Conservation (phyloP, 768 basidiomycete genomes). For the Mycena olivaceomarginata region DNA sequence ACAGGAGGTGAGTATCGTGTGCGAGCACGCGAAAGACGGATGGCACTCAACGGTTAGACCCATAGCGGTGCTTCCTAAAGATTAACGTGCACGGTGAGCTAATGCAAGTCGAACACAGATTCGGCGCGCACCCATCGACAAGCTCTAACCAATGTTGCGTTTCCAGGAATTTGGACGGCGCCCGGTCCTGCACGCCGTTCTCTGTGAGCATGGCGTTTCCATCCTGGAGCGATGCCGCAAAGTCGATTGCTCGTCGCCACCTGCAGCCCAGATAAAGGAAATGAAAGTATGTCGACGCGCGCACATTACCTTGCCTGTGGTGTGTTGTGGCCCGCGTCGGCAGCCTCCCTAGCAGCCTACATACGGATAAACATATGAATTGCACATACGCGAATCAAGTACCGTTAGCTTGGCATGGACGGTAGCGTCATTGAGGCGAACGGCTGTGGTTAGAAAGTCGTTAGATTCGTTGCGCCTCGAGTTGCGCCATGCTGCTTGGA, state of each 20-base stretch:
- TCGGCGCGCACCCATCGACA: conserved; percentile 68
- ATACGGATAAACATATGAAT: not conserved
- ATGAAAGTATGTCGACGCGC: too few species aligned
- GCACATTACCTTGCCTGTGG: conserved; percentile 56
- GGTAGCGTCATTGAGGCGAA: conserved; percentile 63
- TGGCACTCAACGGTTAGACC: conserved; percentile 71
- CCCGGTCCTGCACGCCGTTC: conserved; percentile 54
- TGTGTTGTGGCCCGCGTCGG: conserved; percentile 66
- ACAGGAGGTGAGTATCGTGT: conserved; percentile 5
- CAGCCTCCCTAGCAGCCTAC: conserved; percentile 65
- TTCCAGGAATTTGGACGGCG: conserved; percentile 69
- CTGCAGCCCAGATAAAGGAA: not conserved
- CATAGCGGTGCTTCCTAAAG: conserved; percentile 77
- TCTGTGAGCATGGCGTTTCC: conserved; percentile 60
- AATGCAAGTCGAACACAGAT: not conserved
- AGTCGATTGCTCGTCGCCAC: conserved; percentile 68
- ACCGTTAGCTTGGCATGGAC: conserved; percentile 62
- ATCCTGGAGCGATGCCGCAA: conserved; percentile 65
- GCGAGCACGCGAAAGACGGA: not conserved
- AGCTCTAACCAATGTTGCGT: conserved; percentile 81
- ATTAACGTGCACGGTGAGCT: not conserved
- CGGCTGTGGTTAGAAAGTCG: conserved; percentile 53
- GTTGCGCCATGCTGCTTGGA: conserved; percentile 63
- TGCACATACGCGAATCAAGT: not conserved
- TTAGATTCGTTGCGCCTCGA: conserved; percentile 42